Evolutionary conservation across 139 green algal genomes (phyloP).

Genomic region (Tetradesmus obliquus): DNA sequence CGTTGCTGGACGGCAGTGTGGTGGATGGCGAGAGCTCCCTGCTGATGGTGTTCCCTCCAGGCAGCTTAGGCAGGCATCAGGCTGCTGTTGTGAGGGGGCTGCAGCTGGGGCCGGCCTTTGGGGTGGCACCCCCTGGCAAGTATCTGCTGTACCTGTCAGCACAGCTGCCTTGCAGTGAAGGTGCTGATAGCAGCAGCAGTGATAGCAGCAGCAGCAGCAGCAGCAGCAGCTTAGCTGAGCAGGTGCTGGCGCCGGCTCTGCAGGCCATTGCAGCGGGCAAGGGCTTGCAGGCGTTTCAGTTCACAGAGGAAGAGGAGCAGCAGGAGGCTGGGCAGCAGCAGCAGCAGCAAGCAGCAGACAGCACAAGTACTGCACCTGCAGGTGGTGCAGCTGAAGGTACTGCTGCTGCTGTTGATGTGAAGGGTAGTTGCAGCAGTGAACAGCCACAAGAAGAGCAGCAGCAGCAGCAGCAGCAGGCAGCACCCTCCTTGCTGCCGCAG

Average conservation of each 20-base stretch:
- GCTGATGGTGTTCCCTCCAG: slow-evolving; percentile 29
- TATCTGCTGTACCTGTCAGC: slow-evolving; percentile 48
- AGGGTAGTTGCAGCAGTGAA: not conserved
- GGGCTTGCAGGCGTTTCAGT: not conserved
- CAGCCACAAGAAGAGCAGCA: not conserved
- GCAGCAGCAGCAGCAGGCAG: slow-evolving; percentile 12
- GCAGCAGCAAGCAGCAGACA: not conserved
- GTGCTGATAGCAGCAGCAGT: not conserved
- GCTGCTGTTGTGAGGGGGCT: slow-evolving; percentile 36
- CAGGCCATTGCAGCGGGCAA: not conserved
- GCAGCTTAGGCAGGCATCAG: not conserved
- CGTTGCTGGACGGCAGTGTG: slow-evolving; percentile 46
- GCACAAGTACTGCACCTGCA: not conserved
- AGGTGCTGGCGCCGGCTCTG: slow-evolving; percentile 3
- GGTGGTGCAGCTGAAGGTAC: not conserved
- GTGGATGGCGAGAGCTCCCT: slow-evolving; percentile 8
- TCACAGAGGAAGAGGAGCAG: not conserved
- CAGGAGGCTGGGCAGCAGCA: not conserved
- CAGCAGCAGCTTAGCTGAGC: not conserved
- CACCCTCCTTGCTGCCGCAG: not conserved
- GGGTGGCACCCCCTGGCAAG: slow-evolving; percentile 42
- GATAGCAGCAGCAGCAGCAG: not conserved
- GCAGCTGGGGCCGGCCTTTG: slow-evolving; percentile 39
- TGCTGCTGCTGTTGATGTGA: not conserved
- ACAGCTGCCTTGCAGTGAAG: not conserved